Evolutionary conservation across 306 rosid genomes (phyloP), one percentile per base, ranked within the genome.

Genomic region (Luffa acutangula): DNA sequence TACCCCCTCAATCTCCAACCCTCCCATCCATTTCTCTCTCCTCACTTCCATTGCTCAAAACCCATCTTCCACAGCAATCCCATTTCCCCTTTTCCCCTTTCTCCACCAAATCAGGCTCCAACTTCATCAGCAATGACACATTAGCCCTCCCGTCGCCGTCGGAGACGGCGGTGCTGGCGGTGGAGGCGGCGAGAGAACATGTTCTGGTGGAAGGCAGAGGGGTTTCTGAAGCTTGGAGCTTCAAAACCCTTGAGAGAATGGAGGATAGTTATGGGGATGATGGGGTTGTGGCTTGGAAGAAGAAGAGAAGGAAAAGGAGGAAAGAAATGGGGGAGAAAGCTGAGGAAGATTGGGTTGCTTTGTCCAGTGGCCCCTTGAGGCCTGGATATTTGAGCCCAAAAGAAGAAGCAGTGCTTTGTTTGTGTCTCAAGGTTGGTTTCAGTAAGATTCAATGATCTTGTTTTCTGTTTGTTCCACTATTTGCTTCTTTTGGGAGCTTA

Each of bases 341-440:
- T 10, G 82, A 39, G 11, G 86, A 53, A 43, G 79, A 60, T 21
- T 43, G 67, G 80, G 78, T 58, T 37, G 15, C 64, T 9, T 74
- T 86, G 49, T 58, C 59, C 75, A 72, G 6, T 25, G 82, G 86
- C 78, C 58, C 89, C 64, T 79, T 72, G 75, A 90, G 81, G 62
- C 43, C 85, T 82, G 82, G 91, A 80, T 64, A 73, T 62, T 79
- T 90, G 73, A 88, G 89, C 83, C 70, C 85, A 82, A 81, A 37
- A 69, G 90, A 87, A 42, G 93, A 93, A 72, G 93, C 92, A 37
- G 88, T 88, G 63, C 88, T 88, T 67, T 88, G 97, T 69, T 78
- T 86, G 37, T 81, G 82, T 77, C 90, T 91, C 81, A 90, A 86
- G 93, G 97, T 93, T 64, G 8, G 72, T 21, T 62, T 49, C 17